These are phyloP conservation scores for Lichina pygmaea DNA, from an alignment of 495 filamentous ascomycete genomes.

Conservation along the genomic window DNA sequence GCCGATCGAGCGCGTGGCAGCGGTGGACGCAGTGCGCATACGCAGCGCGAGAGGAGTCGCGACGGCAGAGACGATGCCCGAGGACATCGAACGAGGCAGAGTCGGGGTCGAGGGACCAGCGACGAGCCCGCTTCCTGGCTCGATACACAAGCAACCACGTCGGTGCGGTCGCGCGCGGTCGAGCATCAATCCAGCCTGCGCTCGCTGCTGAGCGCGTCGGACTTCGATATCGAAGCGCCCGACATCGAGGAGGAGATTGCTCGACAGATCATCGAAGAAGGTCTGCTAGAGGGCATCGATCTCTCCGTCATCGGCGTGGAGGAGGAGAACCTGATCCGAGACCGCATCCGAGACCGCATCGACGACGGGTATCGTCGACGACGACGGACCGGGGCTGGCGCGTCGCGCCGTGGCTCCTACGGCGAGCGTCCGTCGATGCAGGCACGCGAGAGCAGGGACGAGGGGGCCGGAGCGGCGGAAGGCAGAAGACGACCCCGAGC, in stretches of 20 bases:
- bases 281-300: slow-evolving; percentile 62
- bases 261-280: slow-evolving; percentile 69
- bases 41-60: slow-evolving; percentile 10
- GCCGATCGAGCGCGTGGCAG: slow-evolving; percentile 42
- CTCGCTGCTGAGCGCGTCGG: slow-evolving; percentile 51
- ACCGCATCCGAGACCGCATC: slow-evolving; percentile 27
- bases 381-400: slow-evolving; percentile 22
- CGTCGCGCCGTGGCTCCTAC: not conserved
- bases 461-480: no score
- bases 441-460: not conserved
- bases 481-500: no score
- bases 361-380: slow-evolving; percentile 60
- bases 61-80: slow-evolving; percentile 2
- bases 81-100: not conserved
- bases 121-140: slow-evolving; percentile 11
- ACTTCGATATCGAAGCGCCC: slow-evolving; percentile 41
- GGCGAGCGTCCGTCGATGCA: slow-evolving; percentile 2
- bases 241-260: slow-evolving; percentile 76
- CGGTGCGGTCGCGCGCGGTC: slow-evolving; percentile 20
- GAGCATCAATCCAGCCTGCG: slow-evolving; percentile 70
- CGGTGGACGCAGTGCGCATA: not conserved
- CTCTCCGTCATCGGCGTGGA: slow-evolving; percentile 48
- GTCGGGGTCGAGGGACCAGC: slow-evolving; percentile 11
- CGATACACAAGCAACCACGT: not conserved
- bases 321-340: slow-evolving; percentile 66